phyloP scores from a whole-genome alignment of 2,329 filamentous ascomycete genomes.

The Scedosporium minutisporum region DNA sequence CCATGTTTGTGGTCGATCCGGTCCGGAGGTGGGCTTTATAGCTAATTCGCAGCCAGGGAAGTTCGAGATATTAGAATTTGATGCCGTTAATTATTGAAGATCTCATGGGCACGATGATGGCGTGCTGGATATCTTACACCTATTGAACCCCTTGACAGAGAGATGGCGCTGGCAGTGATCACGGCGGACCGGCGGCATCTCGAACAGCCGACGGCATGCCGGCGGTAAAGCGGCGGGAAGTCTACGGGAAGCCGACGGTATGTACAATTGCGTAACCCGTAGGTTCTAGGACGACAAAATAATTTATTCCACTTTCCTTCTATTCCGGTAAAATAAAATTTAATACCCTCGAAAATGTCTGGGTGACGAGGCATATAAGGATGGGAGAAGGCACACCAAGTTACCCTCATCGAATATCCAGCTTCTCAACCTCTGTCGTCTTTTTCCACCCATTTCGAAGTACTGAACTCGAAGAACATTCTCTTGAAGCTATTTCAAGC shows the following conservation, averaged over 20 bases:
- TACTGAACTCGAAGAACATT: too few species aligned
- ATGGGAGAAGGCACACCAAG: neutral
- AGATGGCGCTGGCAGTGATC: neutral
- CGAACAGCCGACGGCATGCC: slow-evolving; percentile 15
- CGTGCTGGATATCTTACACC: neutral
- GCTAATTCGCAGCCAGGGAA: too few species aligned
- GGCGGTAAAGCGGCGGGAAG: slow-evolving; percentile 8
- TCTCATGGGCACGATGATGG: neutral
- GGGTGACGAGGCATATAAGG: neutral
- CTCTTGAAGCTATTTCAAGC: neutral
- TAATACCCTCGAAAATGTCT: too few species aligned
- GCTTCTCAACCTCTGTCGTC: neutral
- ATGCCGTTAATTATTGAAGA: neutral
- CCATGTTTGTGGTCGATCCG: too few species aligned
- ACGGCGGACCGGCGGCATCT: neutral
- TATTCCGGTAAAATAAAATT: too few species aligned
- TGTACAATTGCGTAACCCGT: neutral
- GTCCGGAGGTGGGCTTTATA: too few species aligned
- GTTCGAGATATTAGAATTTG: too few species aligned
- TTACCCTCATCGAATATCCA: too few species aligned
- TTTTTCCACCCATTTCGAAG: too few species aligned
- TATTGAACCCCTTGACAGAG: neutral
- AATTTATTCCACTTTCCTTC: too few species aligned
- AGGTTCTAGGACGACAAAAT: too few species aligned
- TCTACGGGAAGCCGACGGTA: neutral